Percentiles rank a stretch among this genome's conserved stretches.
Evolutionary conservation across 106 monocot species (phyloP).

Genomic region (Acanthochlamys bracteata): DNA sequence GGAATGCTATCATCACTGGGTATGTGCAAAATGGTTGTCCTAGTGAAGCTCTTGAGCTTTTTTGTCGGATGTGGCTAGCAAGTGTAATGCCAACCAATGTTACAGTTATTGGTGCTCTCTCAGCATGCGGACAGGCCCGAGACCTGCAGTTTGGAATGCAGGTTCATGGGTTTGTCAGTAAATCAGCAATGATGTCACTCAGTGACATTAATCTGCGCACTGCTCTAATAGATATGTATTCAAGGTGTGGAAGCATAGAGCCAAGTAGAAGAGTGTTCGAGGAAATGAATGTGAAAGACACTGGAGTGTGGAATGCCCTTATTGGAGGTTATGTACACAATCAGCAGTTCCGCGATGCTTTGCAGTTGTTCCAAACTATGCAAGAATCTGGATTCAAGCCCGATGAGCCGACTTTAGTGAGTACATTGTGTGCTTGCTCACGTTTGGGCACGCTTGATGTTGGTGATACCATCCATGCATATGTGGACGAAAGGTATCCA

Average conservation of each 20-base stretch:
- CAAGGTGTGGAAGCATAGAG: conserved; percentile 19
- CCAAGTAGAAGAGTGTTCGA: conserved; percentile 13
- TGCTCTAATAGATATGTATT: conserved; percentile 27
- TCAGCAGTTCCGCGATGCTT: conserved; percentile 7
- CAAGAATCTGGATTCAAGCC: conserved; percentile 13
- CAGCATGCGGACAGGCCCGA: conserved; percentile 6
- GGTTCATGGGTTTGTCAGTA: conserved; percentile 17
- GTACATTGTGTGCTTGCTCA: conserved; percentile 22
- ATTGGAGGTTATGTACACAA: conserved; percentile 21
- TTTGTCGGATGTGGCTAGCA: conserved; percentile 7
- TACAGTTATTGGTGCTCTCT: conserved; percentile 12
- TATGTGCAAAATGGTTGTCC: conserved; percentile 15
- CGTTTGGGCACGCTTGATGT: conserved; percentile 18
- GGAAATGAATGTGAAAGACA: conserved; percentile 16
- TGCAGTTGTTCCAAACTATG: conserved; percentile 11
- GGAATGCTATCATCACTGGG: conserved; percentile 24
- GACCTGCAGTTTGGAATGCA: conserved; percentile 12
- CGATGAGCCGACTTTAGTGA: conserved; percentile 17
- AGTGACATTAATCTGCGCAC: conserved; percentile 20
- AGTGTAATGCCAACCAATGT: conserved; percentile 14
- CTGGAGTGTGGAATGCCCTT: conserved; percentile 29
- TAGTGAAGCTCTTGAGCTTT: conserved; percentile 12
- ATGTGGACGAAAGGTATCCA: conserved; percentile 9
- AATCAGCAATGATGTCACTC: conserved; percentile 1
- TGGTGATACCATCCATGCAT: conserved; percentile 19